Conservation (phyloP, 2,329 filamentous ascomycete species). For the Neoarthrinium moseri region DNA sequence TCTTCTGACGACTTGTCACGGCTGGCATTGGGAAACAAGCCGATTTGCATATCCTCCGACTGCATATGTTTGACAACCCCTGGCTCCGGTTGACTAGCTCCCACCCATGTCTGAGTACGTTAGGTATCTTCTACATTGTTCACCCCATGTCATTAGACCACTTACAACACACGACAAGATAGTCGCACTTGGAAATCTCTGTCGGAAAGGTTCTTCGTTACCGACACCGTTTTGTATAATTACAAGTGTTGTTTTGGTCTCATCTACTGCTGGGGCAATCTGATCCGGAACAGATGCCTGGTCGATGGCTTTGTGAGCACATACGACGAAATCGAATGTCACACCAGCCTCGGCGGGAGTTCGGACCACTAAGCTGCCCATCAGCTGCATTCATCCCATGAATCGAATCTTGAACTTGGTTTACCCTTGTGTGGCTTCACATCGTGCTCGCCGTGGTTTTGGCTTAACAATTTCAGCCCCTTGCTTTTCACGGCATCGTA, state of each 20-base stretch:
- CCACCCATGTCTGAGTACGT: slow-evolving; percentile 47
- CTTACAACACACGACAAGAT: slow-evolving; percentile 55
- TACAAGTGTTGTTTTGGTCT: slow-evolving; percentile 47
- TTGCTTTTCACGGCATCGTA: slow-evolving; percentile 51
- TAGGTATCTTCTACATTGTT: slow-evolving; percentile 4
- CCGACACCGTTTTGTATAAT: slow-evolving; percentile 62
- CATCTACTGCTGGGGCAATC: slow-evolving; percentile 34
- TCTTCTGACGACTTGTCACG: slow-evolving; percentile 30
- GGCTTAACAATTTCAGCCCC: slow-evolving; percentile 53
- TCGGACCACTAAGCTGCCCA: slow-evolving; percentile 45
- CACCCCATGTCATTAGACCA: slow-evolving; percentile 12
- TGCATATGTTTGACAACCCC: slow-evolving; percentile 49
- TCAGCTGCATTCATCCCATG: too few species aligned
- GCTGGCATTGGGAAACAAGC: slow-evolving; percentile 42
- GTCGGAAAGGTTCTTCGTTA: slow-evolving; percentile 54
- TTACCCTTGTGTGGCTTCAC: slow-evolving; percentile 47
- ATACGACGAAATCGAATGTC: slow-evolving; percentile 55
- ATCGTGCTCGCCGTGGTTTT: slow-evolving; percentile 53
- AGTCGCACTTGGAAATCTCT: slow-evolving; percentile 47
- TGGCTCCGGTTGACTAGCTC: slow-evolving; percentile 47
- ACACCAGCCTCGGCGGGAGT: slow-evolving; percentile 42
- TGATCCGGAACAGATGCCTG: slow-evolving; percentile 34
- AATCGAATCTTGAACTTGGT: too few species aligned
- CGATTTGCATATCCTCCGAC: slow-evolving; percentile 55
- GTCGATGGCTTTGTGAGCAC: slow-evolving; percentile 53